These are phyloP conservation scores for Elaeagnus macrophylla DNA, from an alignment of 306 rosid species.

Conservation along the genomic window DNA sequence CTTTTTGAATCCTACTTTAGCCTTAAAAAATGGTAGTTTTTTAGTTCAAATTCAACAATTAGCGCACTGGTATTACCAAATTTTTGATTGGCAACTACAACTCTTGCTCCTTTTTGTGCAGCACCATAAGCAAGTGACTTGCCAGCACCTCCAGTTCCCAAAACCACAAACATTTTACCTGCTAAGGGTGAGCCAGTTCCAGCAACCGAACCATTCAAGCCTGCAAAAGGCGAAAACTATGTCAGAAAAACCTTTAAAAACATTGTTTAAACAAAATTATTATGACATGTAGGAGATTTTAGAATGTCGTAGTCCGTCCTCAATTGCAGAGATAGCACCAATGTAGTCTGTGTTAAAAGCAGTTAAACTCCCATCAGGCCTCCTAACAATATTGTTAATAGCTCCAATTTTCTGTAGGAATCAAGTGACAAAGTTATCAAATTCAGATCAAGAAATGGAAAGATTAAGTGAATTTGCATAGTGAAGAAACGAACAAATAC, in stretches of 20 bases:
- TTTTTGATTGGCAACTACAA: conserved; percentile 59
- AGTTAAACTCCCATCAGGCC: conserved; percentile 37
- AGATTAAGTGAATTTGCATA: too few relatives aligned
- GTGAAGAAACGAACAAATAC: conserved; percentile 17
- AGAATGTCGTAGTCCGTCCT: conserved; percentile 49
- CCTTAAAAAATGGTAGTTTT: too few relatives aligned
- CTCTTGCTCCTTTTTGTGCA: conserved; percentile 65
- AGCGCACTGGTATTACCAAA: conserved; percentile 20
- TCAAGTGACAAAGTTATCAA: background rate
- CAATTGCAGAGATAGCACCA: conserved; percentile 62
- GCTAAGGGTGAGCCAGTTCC: conserved; percentile 38
- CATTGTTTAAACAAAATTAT: background rate
- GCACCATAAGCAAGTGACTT: conserved; percentile 71
- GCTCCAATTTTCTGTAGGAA: conserved; percentile 49
- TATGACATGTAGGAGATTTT: background rate
- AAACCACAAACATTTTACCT: conserved; percentile 50
- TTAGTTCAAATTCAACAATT: too few relatives aligned
- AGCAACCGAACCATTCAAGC: conserved; percentile 10
- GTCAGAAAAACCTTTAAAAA: too few relatives aligned
- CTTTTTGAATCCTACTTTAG: too few relatives aligned
- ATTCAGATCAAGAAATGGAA: background rate
- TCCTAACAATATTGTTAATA: conserved; percentile 58
- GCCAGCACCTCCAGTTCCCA: conserved; percentile 78
- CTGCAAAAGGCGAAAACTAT: conserved; percentile 18
- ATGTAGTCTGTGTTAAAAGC: conserved; percentile 57